A percentile compares a stretch with the other conserved stretches of the same genome.
Conservation (phyloP, 371 early-diverging fungal genomes). For the Encephalitozoon intestinalis region DNA sequence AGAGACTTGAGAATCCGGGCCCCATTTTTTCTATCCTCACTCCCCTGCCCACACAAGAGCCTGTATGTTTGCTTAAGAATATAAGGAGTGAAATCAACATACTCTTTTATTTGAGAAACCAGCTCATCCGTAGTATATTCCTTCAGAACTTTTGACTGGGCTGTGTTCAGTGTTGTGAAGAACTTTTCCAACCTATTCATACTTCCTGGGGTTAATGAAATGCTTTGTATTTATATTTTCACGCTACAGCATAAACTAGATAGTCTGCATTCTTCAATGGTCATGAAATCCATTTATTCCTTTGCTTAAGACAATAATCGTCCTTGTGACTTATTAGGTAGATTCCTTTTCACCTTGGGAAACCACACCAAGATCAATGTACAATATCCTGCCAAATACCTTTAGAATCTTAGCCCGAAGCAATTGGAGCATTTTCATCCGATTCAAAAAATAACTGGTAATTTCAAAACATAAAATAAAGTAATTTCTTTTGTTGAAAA, state of each 20-base stretch:
- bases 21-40: slow-evolving; percentile 36
- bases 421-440: not conserved
- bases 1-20: slow-evolving; percentile 29
- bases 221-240: slow-evolving; percentile 31
- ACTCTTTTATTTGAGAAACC: slow-evolving; percentile 33
- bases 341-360: no score
- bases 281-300: not conserved
- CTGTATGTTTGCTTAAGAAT: slow-evolving; percentile 37
- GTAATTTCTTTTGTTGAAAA: not conserved
- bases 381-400: not conserved
- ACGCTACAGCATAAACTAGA: not conserved
- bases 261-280: not conserved
- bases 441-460: not conserved
- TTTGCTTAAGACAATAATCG: no score
- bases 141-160: slow-evolving; percentile 43
- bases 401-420: not conserved
- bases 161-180: slow-evolving; percentile 48
- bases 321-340: no score
- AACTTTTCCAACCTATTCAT: slow-evolving; percentile 57
- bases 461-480: not conserved
- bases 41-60: slow-evolving; percentile 19
- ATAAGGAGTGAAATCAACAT: slow-evolving; percentile 33
- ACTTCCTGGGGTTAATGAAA: slow-evolving; percentile 17
- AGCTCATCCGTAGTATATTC: slow-evolving; percentile 48
- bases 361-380: no score